A percentile compares a stretch with the other conserved stretches of the same genome.
Evolutionary conservation across 2,329 filamentous ascomycete genomes (phyloP).

Genomic region (Penicillium sp.): DNA sequence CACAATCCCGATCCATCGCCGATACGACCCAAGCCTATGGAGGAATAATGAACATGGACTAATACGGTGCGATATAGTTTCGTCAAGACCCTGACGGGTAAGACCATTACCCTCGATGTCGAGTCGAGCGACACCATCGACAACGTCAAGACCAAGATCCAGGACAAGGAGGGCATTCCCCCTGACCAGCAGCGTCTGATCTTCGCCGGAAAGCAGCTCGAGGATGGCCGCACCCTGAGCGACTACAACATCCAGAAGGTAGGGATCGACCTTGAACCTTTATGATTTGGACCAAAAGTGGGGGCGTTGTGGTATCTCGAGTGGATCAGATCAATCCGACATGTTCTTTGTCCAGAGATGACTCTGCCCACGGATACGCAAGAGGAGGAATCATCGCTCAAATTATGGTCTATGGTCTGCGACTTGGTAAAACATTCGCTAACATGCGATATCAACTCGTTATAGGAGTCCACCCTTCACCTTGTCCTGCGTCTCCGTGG

Average conservation of each 20-base stretch:
- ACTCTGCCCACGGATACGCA: slow-evolving; percentile 7
- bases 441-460: slow-evolving; percentile 27
- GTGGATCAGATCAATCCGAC: slow-evolving; percentile 3
- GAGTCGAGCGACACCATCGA: slow-evolving; percentile 99
- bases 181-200: slow-evolving; percentile 98
- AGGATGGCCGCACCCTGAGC: slow-evolving; percentile 93
- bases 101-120: slow-evolving; percentile 99
- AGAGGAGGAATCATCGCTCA: slow-evolving; percentile 8
- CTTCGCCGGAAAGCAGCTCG: slow-evolving; percentile 98
- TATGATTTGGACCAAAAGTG: slow-evolving; percentile 8
- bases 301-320: slow-evolving; percentile 8
- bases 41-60: slow-evolving; percentile 22
- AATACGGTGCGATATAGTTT: slow-evolving; percentile 63
- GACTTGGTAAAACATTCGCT: slow-evolving; percentile 27
- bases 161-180: slow-evolving; percentile 99
- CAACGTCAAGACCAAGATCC: slow-evolving; percentile 99
- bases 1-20: slow-evolving; percentile 20
- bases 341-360: neutral
- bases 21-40: slow-evolving; percentile 19
- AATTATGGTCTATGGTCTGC: neutral
- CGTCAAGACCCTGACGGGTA: slow-evolving; percentile 99
- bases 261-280: slow-evolving; percentile 39
- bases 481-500: slow-evolving; percentile 97
- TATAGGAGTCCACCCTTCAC: slow-evolving; percentile 94
- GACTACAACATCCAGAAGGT: slow-evolving; percentile 99